phyloP scores from a whole-genome alignment of 352 stramenopile genomes.

The Globisporangium nodosum region DNA sequence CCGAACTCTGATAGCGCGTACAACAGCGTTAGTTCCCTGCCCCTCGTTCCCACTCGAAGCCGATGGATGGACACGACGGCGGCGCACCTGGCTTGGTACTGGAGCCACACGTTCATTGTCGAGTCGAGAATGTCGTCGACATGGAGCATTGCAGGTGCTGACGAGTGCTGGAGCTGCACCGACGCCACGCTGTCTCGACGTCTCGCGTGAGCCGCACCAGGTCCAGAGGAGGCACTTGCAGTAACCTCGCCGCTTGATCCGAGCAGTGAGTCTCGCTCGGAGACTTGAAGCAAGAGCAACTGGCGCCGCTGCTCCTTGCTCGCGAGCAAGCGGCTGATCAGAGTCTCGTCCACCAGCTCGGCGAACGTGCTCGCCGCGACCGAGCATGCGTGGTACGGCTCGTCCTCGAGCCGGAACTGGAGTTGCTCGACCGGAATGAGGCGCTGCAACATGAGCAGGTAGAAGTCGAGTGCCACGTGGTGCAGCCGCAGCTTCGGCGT shows the following conservation, averaged over 20 bases:
- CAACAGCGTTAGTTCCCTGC: too few species aligned
- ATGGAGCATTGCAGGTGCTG: constrained; percentile 26
- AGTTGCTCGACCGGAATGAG: constrained; percentile 40
- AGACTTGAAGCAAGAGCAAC: constrained; percentile 24
- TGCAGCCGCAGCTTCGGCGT: constrained; percentile 17
- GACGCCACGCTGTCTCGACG: constrained; percentile 5
- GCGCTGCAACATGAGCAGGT: constrained; percentile 37
- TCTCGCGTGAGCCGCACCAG: neutral
- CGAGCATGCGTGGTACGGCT: constrained; percentile 35
- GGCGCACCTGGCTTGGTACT: constrained; percentile 47
- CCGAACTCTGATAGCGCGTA: constrained; percentile 23
- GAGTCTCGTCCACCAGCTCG: constrained; percentile 35
- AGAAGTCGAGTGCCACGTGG: constrained; percentile 50
- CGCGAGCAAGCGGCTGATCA: constrained; percentile 41
- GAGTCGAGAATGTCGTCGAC: constrained; percentile 67
- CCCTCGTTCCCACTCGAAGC: too few species aligned
- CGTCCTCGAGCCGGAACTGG: constrained; percentile 34
- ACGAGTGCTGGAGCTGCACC: constrained; percentile 8
- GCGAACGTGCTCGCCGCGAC: constrained; percentile 34
- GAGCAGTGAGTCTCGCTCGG: constrained; percentile 1
- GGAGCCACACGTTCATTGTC: constrained; percentile 69
- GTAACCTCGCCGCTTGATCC: neutral
- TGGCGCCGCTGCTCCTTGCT: constrained; percentile 41
- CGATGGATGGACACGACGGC: too few species aligned
- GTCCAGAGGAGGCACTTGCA: neutral